Base-by-base conservation (phyloP, 176 grass and related monocot species). In the Cymbopogon citratus region DNA sequence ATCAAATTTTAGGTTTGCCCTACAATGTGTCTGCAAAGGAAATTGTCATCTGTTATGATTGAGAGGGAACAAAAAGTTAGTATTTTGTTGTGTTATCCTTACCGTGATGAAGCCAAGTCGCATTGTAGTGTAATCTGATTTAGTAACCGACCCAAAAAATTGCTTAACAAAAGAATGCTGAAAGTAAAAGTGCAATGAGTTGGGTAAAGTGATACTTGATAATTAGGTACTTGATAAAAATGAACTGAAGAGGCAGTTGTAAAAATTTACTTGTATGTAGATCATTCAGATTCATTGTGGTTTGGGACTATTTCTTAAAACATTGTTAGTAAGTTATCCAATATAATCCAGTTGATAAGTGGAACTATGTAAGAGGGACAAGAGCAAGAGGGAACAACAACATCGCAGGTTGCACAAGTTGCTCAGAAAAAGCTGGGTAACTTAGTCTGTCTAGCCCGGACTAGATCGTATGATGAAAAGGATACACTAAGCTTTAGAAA, bases 91-190 rank as follows among this genome's bases (percentile, higher is more conserved):
- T 66, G 18, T 8, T 73, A 73, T 56, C 27, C 71, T 81, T 77
- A 85, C 87, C 71, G 73, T 89, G 74, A 97, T 92, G 40, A 97
- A 97, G 62, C 92, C 86, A 89, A 97, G 81, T 38, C 94, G 87
- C 85, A 97, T 89, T 52, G 92, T 97, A 25, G 73, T 81, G 68
- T 97, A 97, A 46, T 97, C 94, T 23, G 92, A 85, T 81, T 81
- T 90, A 59, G 80, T 92, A 61, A 97, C 90, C 12, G 94, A 94
- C 19, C 77, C 87, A 70, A 81, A 87, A 71, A 94, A 97, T 81
- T 94, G 94, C 85, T 97, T 97, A 60, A 74, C 59, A 89, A 97
- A 97, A 62, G 90, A 94, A 90, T 91, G 87, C 92, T 97, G 85
- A 81, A 89, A 83, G 15, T 38, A 86, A 46, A 34, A n/a, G 35